These are phyloP conservation scores for Tephrocybe sp. DNA, from an alignment of 768 basidiomycete species.

Conservation along the genomic window DNA sequence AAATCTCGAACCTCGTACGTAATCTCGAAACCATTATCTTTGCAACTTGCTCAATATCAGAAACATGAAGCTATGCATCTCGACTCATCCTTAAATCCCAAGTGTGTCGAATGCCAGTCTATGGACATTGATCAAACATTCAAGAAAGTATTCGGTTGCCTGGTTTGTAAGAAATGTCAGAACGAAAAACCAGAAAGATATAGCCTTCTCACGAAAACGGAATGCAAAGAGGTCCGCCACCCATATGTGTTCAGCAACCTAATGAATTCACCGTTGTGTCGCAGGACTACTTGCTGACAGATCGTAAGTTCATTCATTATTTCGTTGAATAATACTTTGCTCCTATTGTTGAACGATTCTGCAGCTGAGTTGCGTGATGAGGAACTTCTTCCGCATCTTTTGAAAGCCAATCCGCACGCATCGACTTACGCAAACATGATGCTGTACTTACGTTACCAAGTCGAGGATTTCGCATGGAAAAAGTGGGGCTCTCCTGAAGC, in stretches of 20 bases:
- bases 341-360: conserved; percentile 6
- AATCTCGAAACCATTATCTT: background rate
- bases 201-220: conserved; percentile 94
- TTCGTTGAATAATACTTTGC: background rate
- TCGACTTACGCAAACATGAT: conserved; percentile 99
- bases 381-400: conserved; percentile 80
- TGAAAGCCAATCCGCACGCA: conserved; percentile 78
- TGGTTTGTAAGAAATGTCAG: conserved; percentile 89
- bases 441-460: conserved; percentile 91
- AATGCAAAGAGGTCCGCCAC: conserved; percentile 83
- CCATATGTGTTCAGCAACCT: background rate
- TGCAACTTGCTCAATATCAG: background rate
- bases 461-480: conserved; percentile 95
- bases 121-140: conserved; percentile 56
- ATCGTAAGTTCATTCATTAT: conserved; percentile 54
- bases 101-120: conserved; percentile 84
- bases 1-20: conserved; percentile 71
- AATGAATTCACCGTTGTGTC: conserved; percentile 6
- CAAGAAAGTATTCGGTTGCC: conserved; percentile 76
- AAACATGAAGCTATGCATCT: conserved; percentile 65
- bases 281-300: conserved; percentile 93
- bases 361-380: conserved; percentile 92
- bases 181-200: conserved; percentile 89
- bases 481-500: conserved; percentile 97
- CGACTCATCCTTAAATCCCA: conserved; percentile 73